Evolutionary conservation across 208 protist species (phyloP).

Genomic region (Trichomonas vaginalis): DNA sequence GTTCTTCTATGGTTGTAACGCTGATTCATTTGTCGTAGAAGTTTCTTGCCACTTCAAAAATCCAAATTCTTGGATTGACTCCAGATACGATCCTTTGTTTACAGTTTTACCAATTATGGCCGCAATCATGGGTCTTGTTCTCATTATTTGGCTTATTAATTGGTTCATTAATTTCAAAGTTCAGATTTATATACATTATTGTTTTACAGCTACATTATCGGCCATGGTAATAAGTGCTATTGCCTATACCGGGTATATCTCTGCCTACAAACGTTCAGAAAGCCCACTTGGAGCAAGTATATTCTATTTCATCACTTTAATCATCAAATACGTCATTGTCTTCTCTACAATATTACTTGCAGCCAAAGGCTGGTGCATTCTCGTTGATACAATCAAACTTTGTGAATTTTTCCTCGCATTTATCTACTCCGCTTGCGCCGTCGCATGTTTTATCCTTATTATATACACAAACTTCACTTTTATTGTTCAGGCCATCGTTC

Average conservation of each 20-base stretch:
- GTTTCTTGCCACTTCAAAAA: not conserved
- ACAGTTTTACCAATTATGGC: not conserved
- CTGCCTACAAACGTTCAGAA: not conserved
- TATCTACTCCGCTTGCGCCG: not conserved
- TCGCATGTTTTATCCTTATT: not conserved
- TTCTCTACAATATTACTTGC: not conserved
- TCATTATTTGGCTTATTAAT: constrained; percentile 2
- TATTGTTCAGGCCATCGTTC: not conserved
- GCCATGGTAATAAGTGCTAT: not conserved
- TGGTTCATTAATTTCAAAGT: not conserved
- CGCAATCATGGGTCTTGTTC: not conserved
- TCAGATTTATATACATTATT: not conserved
- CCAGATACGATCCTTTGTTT: not conserved
- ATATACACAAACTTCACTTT: not conserved
- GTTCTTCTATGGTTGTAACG: not conserved
- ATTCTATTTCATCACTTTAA: not conserved
- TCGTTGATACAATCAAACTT: not conserved
- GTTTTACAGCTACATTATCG: not conserved
- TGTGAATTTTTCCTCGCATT: not conserved
- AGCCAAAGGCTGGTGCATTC: not conserved
- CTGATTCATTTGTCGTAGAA: not conserved
- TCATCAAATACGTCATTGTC: not conserved
- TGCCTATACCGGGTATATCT: not conserved
- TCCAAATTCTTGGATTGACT: not conserved
- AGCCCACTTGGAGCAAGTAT: not conserved